Evolutionary conservation across 306 rosid genomes (phyloP).

Genomic region (Citrullus amarus): DNA sequence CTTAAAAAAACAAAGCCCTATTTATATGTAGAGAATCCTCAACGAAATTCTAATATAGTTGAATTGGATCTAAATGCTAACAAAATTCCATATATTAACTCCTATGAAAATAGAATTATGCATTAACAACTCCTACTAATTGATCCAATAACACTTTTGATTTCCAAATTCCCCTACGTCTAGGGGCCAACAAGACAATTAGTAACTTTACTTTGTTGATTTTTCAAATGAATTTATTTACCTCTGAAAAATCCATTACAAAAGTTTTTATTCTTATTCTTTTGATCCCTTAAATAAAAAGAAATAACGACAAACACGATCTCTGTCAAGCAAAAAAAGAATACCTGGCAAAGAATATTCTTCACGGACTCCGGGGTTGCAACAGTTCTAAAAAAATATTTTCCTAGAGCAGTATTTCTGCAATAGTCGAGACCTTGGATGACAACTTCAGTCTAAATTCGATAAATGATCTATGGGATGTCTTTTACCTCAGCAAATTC

Average conservation of each 20-base stretch:
- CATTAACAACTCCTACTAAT: not conserved
- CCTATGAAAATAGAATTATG: not conserved
- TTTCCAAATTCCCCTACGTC: not conserved
- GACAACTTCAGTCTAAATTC: conserved; percentile 2
- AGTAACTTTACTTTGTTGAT: not conserved
- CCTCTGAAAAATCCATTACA: not conserved
- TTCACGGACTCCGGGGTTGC: conserved; percentile 75
- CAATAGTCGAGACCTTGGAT: conserved; percentile 18
- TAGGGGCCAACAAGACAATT: not conserved
- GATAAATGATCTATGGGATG: conserved; percentile 12
- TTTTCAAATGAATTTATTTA: not conserved
- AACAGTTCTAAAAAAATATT: conserved; percentile 45
- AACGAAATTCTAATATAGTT: not conserved
- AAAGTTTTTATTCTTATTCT: not conserved
- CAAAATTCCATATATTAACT: not conserved
- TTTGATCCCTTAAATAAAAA: not conserved
- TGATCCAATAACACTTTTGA: not conserved
- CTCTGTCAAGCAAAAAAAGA: not conserved
- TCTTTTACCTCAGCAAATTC: conserved; percentile 62
- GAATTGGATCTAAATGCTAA: not conserved
- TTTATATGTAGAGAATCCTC: not conserved
- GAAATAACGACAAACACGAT: not conserved
- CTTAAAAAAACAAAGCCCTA: not conserved
- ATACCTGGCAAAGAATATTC: conserved; percentile 82
- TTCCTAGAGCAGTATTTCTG: conserved; percentile 75